phyloP scores from a whole-genome alignment of 176 grass and related monocot species.

The Paspalum notatum region DNA sequence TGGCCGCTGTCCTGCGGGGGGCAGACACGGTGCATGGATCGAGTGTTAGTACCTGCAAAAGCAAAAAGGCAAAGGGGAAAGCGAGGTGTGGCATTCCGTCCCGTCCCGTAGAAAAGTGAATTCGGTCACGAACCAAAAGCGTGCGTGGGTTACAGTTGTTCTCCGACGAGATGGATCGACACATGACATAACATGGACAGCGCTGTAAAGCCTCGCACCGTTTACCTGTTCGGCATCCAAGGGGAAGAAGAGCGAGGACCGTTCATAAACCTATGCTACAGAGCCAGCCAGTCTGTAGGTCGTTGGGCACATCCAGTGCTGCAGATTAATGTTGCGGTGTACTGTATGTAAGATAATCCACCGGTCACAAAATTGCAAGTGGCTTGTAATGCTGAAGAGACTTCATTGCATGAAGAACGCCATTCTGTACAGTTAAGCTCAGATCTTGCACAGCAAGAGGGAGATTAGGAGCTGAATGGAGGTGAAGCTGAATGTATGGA shows the following conservation, averaged over 20 bases:
- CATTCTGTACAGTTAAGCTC: slow-evolving; percentile 45
- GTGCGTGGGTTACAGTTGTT: slow-evolving; percentile 22
- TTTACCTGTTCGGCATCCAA: slow-evolving; percentile 37
- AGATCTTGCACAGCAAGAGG: slow-evolving; percentile 10
- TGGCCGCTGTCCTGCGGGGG: slow-evolving; percentile 39
- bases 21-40: slow-evolving; percentile 33
- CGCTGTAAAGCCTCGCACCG: slow-evolving; percentile 32
- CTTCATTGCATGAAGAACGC: neutral
- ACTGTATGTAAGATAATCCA: neutral
- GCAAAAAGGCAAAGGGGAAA: neutral
- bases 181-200: slow-evolving; percentile 37
- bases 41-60: slow-evolving; percentile 32
- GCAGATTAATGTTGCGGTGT: neutral
- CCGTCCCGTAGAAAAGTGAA: slow-evolving; percentile 32
- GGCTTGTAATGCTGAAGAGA: neutral
- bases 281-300: neutral
- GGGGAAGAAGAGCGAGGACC: neutral
- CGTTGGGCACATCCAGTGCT: neutral
- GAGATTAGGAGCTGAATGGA: slow-evolving; percentile 1
- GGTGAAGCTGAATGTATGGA: slow-evolving; percentile 19
- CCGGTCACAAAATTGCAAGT: slow-evolving; percentile 13
- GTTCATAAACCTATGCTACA: neutral
- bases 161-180: slow-evolving; percentile 23
- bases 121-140: slow-evolving; percentile 23
- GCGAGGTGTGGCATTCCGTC: slow-evolving; percentile 23